Evolutionary conservation across 2,329 filamentous ascomycete genomes (phyloP), one percentile per base, ranked within the genome.

Genomic region (Apiospora sp.): DNA sequence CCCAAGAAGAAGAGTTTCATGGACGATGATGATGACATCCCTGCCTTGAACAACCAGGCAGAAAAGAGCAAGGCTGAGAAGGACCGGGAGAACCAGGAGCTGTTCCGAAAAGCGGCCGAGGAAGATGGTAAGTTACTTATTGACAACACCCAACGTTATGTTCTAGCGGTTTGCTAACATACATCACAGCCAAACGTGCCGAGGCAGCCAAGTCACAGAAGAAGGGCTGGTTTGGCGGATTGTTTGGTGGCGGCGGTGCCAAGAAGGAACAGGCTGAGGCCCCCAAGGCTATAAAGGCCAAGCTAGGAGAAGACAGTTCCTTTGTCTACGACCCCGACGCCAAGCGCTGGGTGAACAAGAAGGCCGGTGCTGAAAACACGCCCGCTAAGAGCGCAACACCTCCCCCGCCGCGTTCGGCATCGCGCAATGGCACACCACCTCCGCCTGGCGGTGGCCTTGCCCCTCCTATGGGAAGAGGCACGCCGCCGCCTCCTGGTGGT

Each of bases 261-360:
- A 92, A 93, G 80, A 89, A 92, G 77, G 82, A 87, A n/a, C 75
- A 84, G n/a, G 83, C 83, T 37, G 77, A 83, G 10, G 81, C 83
- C n/a, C 81, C 86, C 5, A 92, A 92, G 79, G 86, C 73, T n/a
- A 94, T 98, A 81, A 91, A 90, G 77, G 96, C 97, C 74, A 99
- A 99, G 79, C 89, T 99, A 12, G 97, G 96, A 74, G 97, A 99
- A 82, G 91, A 96, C 79, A 98, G 91, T 82, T 94, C 92, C 67
- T 98, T 99, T 82, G 92, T 96, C 76, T 99, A 96, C 79, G 96
- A 99, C 80, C 93, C 95, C 2, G 94, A 98, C n/a, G 89, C 98
- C 70, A 97, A 97, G 86, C 95, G 96, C 81, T 99, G 97, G 97
- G 88, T 99, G 81, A 98, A 99, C 86, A 98, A 98, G 86, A 98